These are phyloP conservation scores for Solanum okadae DNA, from an alignment of 257 asterid genomes.

Conservation along the genomic window DNA sequence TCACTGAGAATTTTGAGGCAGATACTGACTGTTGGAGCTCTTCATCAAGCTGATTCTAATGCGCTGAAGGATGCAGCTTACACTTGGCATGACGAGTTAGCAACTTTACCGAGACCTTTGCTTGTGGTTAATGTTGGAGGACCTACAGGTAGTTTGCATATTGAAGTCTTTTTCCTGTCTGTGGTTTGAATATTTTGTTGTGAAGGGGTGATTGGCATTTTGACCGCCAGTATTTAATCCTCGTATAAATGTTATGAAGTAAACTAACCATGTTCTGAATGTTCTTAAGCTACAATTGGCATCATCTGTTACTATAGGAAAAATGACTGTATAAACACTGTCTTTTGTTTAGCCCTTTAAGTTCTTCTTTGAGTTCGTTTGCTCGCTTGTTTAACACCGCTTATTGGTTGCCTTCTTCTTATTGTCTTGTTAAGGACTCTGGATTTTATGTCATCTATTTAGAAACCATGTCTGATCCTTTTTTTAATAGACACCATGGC, in stretches of 20 bases:
- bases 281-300: background rate
- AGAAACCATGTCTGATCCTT: background rate
- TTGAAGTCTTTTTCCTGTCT: background rate
- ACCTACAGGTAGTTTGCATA: conserved; percentile 53
- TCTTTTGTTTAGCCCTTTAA: background rate
- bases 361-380: background rate
- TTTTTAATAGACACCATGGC: no score
- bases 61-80: conserved; percentile 63
- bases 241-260: background rate
- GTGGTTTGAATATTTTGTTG: background rate
- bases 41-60: conserved; percentile 66
- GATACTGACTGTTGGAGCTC: conserved; percentile 85
- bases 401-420: background rate
- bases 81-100: conserved; percentile 61
- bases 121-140: conserved; percentile 85
- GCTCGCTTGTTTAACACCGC: background rate
- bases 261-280: background rate
- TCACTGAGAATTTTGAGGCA: conserved; percentile 14
- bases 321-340: background rate
- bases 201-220: background rate
- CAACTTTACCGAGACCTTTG: conserved; percentile 54
- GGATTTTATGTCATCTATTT: background rate
- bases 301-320: background rate
- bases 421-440: background rate
- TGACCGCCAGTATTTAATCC: background rate